A percentile compares a stretch with the other conserved stretches of the same genome.
phyloP scores from a whole-genome alignment of 305 asterid species.

The Rubia peregrina region DNA sequence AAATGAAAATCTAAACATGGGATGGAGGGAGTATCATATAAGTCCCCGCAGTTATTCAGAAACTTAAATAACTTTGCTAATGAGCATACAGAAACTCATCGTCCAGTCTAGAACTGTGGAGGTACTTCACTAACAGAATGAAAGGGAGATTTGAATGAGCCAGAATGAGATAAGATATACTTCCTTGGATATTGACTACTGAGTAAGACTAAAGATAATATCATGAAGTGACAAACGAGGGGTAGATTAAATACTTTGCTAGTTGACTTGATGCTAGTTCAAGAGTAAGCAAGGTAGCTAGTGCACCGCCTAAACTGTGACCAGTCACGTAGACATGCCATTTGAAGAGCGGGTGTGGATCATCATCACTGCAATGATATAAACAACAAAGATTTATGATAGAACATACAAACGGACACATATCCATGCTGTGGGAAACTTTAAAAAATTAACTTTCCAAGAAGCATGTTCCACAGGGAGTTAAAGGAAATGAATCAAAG shows the following conservation, averaged over 20 bases:
- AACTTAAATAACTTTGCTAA: background rate
- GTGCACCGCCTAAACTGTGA: slow-evolving; percentile 96
- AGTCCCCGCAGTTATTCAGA: background rate
- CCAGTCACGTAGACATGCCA: slow-evolving; percentile 97
- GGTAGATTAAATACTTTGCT: slow-evolving; percentile 52
- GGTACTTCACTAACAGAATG: background rate
- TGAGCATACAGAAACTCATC: background rate
- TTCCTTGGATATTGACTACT: background rate
- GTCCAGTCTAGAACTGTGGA: background rate
- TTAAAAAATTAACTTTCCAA: background rate
- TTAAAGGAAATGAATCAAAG: background rate
- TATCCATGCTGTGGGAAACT: background rate
- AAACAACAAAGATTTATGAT: background rate
- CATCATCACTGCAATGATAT: slow-evolving; percentile 46
- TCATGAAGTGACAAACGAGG: background rate
- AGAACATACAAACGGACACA: background rate
- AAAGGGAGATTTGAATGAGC: background rate
- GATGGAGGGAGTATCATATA: background rate
- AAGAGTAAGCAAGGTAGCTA: slow-evolving; percentile 91
- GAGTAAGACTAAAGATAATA: background rate
- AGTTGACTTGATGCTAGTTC: slow-evolving; percentile 83
- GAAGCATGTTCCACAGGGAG: background rate
- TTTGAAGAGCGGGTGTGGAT: slow-evolving; percentile 33
- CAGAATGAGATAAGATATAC: background rate
- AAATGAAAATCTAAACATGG: background rate